These are phyloP conservation scores for Saraca asoca DNA, from an alignment of 331 rosid species.

Conservation along the genomic window DNA sequence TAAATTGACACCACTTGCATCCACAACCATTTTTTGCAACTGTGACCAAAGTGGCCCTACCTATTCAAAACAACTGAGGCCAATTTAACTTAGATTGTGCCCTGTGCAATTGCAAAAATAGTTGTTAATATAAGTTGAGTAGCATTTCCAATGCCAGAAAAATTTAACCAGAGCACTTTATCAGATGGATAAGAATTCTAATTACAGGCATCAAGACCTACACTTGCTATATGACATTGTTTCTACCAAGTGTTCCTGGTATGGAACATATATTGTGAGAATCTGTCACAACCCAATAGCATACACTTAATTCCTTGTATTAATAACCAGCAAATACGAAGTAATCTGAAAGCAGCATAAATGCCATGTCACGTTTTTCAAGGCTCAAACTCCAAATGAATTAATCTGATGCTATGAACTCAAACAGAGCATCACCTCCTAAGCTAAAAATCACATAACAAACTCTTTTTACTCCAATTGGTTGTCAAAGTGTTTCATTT, in stretches of 20 bases:
- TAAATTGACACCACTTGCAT: too few relatives aligned
- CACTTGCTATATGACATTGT: neutral
- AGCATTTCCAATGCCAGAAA: neutral
- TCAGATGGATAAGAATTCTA: neutral
- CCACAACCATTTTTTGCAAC: too few relatives aligned
- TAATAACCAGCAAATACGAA: neutral
- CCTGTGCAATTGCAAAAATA: too few relatives aligned
- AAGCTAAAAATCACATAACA: neutral
- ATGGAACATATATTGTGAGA: neutral
- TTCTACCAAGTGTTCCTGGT: neutral
- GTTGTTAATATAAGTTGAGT: too few relatives aligned
- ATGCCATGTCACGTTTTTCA: neutral
- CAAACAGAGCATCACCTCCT: neutral
- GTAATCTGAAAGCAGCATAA: conserved; percentile 3
- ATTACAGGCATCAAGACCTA: neutral
- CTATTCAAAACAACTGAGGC: too few relatives aligned
- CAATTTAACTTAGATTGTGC: too few relatives aligned
- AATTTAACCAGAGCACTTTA: conserved; percentile 14
- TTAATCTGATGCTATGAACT: neutral
- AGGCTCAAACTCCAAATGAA: conserved; percentile 20
- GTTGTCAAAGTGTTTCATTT: neutral
- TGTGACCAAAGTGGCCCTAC: too few relatives aligned
- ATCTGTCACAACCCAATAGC: conserved; percentile 5
- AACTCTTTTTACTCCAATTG: neutral
- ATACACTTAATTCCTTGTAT: neutral